These are phyloP conservation scores for Microdochium trichocladiopsis DNA, from an alignment of 2,329 filamentous ascomycete species.

Conservation along the genomic window DNA sequence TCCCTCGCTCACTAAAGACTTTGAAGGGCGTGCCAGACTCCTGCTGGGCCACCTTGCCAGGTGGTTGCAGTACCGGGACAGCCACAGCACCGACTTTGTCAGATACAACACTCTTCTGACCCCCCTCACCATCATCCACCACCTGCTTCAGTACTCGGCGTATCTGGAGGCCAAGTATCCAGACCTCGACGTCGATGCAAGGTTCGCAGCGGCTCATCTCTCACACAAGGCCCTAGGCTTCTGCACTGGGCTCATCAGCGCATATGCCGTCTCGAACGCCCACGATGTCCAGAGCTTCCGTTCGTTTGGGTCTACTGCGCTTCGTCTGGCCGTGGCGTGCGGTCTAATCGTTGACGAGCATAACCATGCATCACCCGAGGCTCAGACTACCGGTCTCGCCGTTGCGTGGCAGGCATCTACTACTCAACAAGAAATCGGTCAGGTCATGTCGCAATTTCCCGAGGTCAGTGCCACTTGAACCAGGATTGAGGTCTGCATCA, in stretches of 20 bases:
- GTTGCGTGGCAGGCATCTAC: not conserved
- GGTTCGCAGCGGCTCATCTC: not conserved
- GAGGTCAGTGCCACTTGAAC: not conserved
- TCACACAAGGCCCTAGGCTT: constrained; percentile 23
- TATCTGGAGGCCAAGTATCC: constrained; percentile 11
- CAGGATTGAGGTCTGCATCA: too few species aligned
- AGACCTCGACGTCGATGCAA: not conserved
- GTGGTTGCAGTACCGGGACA: not conserved
- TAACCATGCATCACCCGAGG: constrained; percentile 11
- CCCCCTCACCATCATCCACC: constrained; percentile 28
- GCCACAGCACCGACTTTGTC: not conserved
- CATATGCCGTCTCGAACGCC: constrained; percentile 25
- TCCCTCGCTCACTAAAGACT: not conserved
- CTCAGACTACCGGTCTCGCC: constrained; percentile 5
- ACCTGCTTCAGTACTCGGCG: constrained; percentile 18
- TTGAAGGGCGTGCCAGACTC: not conserved
- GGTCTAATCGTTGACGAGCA: constrained; percentile 25
- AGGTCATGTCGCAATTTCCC: not conserved
- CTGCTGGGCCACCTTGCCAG: not conserved
- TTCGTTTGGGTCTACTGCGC: constrained; percentile 24
- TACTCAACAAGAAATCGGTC: not conserved
- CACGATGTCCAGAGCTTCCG: constrained; percentile 17
- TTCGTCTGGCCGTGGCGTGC: constrained; percentile 29
- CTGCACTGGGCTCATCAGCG: constrained; percentile 30
- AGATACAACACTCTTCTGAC: constrained; percentile 14